Evolutionary conservation across 2,329 filamentous ascomycete species (phyloP).

Genomic region (Apiospora sp.): DNA sequence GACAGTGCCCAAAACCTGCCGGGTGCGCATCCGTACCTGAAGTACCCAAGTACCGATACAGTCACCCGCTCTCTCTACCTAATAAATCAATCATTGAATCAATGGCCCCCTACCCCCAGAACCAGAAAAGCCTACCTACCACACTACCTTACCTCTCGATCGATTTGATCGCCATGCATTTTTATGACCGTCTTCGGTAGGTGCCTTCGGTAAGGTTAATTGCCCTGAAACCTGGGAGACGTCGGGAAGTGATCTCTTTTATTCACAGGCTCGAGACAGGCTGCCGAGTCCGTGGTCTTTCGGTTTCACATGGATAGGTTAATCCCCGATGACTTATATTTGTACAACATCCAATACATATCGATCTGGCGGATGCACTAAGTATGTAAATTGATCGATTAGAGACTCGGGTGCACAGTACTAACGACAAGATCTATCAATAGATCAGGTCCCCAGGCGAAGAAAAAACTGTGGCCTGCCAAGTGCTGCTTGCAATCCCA

Average conservation of each 20-base stretch:
- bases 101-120: neutral
- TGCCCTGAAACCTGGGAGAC: constrained; percentile 5
- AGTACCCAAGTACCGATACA: neutral
- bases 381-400: neutral
- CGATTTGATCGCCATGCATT: constrained; percentile 9
- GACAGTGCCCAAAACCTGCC: neutral
- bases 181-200: neutral
- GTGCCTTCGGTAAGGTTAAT: constrained; percentile 3
- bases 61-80: neutral
- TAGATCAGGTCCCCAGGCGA: neutral
- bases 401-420: neutral
- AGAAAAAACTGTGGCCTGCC: neutral
- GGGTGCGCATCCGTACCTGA: constrained; percentile 10
- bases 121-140: neutral
- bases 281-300: neutral
- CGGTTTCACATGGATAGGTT: constrained; percentile 11
- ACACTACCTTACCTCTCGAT: neutral
- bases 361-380: too few species aligned
- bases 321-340: neutral
- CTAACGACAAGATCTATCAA: neutral
- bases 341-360: constrained; percentile 3
- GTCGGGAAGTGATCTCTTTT: neutral
- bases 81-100: too few species aligned
- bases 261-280: too few species aligned
- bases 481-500: too few species aligned